phyloP scores from a whole-genome alignment of 768 basidiomycete genomes.

The Russula lepida region DNA sequence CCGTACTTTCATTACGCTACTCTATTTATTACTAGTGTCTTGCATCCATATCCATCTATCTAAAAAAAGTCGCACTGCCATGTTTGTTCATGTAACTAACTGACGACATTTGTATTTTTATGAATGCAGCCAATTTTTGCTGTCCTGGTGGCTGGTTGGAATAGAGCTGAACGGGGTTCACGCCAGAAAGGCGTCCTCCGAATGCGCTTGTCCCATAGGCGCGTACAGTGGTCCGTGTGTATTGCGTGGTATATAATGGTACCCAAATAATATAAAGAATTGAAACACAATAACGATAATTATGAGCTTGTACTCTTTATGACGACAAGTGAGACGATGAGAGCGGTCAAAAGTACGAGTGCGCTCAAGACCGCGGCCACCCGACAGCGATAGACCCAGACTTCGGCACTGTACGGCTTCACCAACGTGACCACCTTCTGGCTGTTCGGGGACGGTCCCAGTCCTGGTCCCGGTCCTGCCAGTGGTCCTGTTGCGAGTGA shows the following conservation, averaged over 20 bases:
- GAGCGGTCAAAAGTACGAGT: slow-evolving; percentile 38
- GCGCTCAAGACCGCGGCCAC: slow-evolving; percentile 55
- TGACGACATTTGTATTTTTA: slow-evolving; percentile 23
- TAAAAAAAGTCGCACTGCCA: background rate
- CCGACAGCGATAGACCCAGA: slow-evolving; percentile 41
- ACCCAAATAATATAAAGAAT: background rate
- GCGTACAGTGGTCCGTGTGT: background rate
- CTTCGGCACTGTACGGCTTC: slow-evolving; percentile 25
- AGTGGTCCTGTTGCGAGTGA: slow-evolving; percentile 20
- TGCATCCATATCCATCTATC: background rate
- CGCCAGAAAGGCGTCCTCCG: slow-evolving; percentile 1
- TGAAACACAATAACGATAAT: background rate
- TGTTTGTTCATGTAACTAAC: background rate
- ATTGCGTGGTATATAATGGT: background rate
- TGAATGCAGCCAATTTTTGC: slow-evolving; percentile 8
- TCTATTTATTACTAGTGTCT: background rate
- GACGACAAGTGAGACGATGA: slow-evolving; percentile 44
- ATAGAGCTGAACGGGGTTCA: background rate
- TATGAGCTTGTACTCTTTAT: background rate
- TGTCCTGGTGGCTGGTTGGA: background rate
- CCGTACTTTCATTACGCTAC: background rate
- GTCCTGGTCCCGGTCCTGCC: slow-evolving; percentile 26
- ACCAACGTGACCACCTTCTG: slow-evolving; percentile 18
- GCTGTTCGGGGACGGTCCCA: slow-evolving; percentile 27
- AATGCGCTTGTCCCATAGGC: background rate